Evolutionary conservation across 2,329 filamentous ascomycete species (phyloP).

Genomic region (Colletotrichum lupini): DNA sequence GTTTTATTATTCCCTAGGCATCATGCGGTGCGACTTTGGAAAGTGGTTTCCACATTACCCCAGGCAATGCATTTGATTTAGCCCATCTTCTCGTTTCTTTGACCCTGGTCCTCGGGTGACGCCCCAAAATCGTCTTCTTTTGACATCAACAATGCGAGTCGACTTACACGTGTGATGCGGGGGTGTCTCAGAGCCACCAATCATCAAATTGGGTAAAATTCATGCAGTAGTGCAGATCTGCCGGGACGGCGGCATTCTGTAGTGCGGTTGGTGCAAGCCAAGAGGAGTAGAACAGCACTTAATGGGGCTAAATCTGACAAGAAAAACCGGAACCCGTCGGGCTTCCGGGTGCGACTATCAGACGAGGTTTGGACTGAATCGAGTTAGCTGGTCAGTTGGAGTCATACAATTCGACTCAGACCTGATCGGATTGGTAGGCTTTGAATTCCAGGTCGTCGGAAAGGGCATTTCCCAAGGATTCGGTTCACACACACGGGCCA

Average conservation of each 20-base stretch:
- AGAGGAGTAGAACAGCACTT: not conserved
- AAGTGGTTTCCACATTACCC: not conserved
- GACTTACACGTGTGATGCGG: constrained; percentile 5
- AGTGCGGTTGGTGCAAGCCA: not conserved
- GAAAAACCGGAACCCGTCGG: not conserved
- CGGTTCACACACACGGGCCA: not conserved
- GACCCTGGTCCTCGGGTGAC: not conserved
- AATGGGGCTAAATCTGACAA: not conserved
- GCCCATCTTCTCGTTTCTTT: not conserved
- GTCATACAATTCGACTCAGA: constrained; percentile 27
- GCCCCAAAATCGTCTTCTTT: not conserved
- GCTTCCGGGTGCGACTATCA: not conserved
- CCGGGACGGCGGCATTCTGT: not conserved
- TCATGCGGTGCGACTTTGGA: not conserved
- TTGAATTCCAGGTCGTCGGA: too few relatives aligned
- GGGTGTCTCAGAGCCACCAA: not conserved
- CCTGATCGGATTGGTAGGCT: not conserved
- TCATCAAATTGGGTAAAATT: constrained; percentile 11
- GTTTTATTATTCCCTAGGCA: not conserved
- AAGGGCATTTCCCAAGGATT: not conserved
- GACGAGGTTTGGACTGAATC: not conserved
- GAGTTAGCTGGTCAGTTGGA: constrained; percentile 4
- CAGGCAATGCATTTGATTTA: not conserved
- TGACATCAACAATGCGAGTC: constrained; percentile 22
- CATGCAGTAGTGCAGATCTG: not conserved